Evolutionary conservation across 2,329 filamentous ascomycete species (phyloP), one percentile per base, ranked within the genome.

Genomic region (Ophiostoma ips): DNA sequence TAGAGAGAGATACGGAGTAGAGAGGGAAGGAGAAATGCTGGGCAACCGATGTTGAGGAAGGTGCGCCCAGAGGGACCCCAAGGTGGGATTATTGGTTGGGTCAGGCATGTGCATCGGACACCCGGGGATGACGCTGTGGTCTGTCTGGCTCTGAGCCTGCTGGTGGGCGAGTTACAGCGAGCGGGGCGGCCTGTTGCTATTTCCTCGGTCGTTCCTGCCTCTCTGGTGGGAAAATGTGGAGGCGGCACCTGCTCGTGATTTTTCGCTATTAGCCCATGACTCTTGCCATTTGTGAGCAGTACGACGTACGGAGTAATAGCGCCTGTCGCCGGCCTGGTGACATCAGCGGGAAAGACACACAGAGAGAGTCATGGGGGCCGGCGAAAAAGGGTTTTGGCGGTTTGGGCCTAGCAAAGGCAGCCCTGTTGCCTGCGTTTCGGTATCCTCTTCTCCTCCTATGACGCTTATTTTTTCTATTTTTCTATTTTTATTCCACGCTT

Each of bases 31-130:
- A 28, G 24, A 28, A 28, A 28, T 30, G 43, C 28, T 21, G 28
- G 16, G 43, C 16, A 45, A 33, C 31, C 13, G 43, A 31, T 45
- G 43, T 45, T 45, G 43, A 45, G 41, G 41, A 44, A 44, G 43
- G 28, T 24, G 28, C 43, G 12, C 43, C 13, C 10, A 9, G 33
- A 12, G 3, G 33, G 28, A 11, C 16, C 28, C 30, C n/a, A 45
- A 34, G 12, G 30, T 44, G 43, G 21, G 43, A 45, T 19, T 45
- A 45, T 45, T 34, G 43, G 43, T 45, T 45, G 43, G 16, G 43
- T 24, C 43, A 45, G 40, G 37, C 37, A 40, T 40, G 12, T 11
- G 41, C 28, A 44, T 34, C 28, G 43, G 43, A 45, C 31, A 21
- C 19, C 30, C 18, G 43, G n/a, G 43, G 28, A 45, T 45, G 16